These are phyloP conservation scores for Coemansia sp. DNA, from an alignment of 192 early-diverging fungal genomes.

Conservation along the genomic window DNA sequence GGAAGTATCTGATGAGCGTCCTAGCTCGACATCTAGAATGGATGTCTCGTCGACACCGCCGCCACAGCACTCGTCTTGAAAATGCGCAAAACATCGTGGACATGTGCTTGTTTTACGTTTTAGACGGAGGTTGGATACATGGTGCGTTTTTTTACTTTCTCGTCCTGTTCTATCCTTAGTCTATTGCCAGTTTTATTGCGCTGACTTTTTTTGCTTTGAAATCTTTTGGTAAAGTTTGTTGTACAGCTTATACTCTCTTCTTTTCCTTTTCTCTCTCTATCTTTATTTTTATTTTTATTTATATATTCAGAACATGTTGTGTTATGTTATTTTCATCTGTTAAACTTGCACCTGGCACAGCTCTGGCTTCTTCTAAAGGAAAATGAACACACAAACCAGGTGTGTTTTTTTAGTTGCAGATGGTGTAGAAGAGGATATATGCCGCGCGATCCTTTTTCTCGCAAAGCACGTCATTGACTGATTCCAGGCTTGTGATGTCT, in stretches of 20 bases:
- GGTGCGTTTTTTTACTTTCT: background rate
- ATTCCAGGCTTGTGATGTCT: constrained; percentile 57
- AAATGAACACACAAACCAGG: background rate
- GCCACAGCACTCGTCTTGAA: constrained; percentile 12
- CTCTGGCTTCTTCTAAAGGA: no score
- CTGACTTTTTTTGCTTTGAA: background rate
- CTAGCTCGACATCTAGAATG: constrained; percentile 3
- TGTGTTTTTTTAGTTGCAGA: constrained; percentile 6
- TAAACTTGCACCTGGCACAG: no score
- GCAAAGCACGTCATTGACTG: constrained; percentile 33
- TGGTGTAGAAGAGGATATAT: constrained; percentile 54
- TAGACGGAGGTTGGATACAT: no score
- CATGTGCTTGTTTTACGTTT: no score
- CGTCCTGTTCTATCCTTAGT: background rate
- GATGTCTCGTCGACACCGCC: constrained; percentile 24
- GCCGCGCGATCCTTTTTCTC: constrained; percentile 53
- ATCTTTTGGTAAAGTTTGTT: constrained; percentile 15
- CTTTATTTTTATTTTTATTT: background rate
- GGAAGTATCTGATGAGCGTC: background rate
- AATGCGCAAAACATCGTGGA: constrained; percentile 6
- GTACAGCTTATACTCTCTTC: constrained; percentile 18
- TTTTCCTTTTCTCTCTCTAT: constrained; percentile 4
- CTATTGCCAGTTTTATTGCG: background rate
- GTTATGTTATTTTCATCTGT: constrained; percentile 3
- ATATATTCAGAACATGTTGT: background rate